Conservation (phyloP, 139 green algal species). For the Closterium sp. region DNA sequence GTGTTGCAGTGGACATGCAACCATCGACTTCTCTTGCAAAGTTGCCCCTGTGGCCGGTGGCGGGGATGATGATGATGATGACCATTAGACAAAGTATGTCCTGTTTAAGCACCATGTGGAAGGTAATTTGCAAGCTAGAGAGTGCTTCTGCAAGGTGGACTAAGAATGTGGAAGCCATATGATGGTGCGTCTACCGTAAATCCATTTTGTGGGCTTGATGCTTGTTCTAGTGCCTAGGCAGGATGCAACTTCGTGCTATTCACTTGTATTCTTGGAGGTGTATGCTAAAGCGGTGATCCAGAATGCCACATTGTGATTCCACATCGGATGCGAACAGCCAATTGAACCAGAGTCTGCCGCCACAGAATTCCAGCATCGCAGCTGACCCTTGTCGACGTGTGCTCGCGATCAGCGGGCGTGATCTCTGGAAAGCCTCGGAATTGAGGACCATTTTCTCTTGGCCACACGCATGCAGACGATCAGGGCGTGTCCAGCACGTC, state of each 20-base stretch:
- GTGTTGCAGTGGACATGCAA: not conserved
- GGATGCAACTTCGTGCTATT: no score
- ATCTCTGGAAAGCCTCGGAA: not conserved
- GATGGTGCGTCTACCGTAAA: no score
- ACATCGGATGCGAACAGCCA: not conserved
- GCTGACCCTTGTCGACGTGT: not conserved
- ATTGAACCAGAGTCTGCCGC: not conserved
- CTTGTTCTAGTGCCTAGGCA: no score
- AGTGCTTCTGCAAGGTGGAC: no score
- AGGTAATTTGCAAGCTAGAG: no score
- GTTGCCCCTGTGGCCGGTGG: not conserved
- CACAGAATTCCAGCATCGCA: not conserved
- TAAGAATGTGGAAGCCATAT: no score
- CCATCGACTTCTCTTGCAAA: not conserved
- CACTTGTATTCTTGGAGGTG: no score
- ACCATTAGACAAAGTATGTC: no score
- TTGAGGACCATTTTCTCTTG: not conserved
- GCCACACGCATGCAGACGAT: no score
- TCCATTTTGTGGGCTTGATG: no score
- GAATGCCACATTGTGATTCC: not conserved
- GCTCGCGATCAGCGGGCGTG: not conserved
- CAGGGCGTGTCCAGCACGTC: no score
- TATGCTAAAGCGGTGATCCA: not conserved
- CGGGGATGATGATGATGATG: not conserved
- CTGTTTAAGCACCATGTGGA: no score